Evolutionary conservation across 1,139 yeast species (phyloP), one percentile per base, ranked within the genome.

Genomic region (Saccharomyces hybrid): DNA sequence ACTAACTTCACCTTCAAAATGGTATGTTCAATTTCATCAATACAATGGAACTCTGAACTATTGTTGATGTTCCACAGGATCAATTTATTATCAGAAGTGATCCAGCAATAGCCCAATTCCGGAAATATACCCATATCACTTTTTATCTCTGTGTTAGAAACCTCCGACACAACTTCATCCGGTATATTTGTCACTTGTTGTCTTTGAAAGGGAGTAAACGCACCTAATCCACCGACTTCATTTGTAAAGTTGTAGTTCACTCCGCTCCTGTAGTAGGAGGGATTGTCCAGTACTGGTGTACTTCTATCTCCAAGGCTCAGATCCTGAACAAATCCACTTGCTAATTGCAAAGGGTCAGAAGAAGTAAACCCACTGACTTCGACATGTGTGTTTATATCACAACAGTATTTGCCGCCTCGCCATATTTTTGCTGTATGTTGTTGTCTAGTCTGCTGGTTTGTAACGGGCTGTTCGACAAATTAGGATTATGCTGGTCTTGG

Each of bases 121-220:
- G 93, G 82, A 62, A 93, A 85, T 50, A 91, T 73, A 7, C 99
- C 99, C 82, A 88, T 84, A 59, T 84, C 84, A 34, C 93, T 82
- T 50, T 77, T 78, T 55, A 83, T 79, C 64, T 85, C 84, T 12
- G 90, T 80, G 51, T 82, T 79, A 44, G 71, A 62, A 66, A 86
- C 83, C 63, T 88, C 91, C 59, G 84, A 88, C 61, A 88, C 81
- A 60, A 90, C 83, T 59, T 81, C 83, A 68, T 90, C 97, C 0
- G 98, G 98, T 53, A 91, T 81, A 65, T 81, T 83, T 57, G 84
- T 77, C 55, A 84, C 83, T 49, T 80, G 79, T 4, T 84, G 76
- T 63, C 86, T 84, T 62, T 83, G 91, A 68, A 89, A 90, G 8
- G 96, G 86, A n/a, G 87, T 80, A 65, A 87, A 84, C 1, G 77